Evolutionary conservation across 768 basidiomycete genomes (phyloP).

Genomic region (Termitomyces sp.): DNA sequence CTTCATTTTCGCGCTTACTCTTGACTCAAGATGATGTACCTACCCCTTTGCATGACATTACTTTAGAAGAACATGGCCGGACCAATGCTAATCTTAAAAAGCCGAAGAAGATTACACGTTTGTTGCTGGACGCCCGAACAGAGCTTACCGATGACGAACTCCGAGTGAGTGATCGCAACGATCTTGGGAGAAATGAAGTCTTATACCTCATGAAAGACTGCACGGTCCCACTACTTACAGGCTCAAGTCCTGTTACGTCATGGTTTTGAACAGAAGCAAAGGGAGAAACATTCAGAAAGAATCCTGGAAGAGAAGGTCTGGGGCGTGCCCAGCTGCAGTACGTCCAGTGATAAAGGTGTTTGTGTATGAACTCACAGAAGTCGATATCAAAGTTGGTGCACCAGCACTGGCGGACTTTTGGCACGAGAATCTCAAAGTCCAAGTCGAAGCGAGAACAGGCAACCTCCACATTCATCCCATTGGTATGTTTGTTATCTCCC

Average conservation of each 20-base stretch:
- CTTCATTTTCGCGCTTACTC: slow-evolving; percentile 35
- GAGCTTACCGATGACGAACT: slow-evolving; percentile 83
- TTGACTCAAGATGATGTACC: slow-evolving; percentile 36
- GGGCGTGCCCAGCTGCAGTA: slow-evolving; percentile 63
- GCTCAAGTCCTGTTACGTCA: slow-evolving; percentile 53
- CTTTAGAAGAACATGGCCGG: slow-evolving; percentile 19
- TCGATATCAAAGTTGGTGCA: slow-evolving; percentile 50
- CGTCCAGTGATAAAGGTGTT: slow-evolving; percentile 20
- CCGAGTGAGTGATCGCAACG: slow-evolving; percentile 39
- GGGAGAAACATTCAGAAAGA: slow-evolving; percentile 50
- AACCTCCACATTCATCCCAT: slow-evolving; percentile 32
- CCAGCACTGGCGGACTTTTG: slow-evolving; percentile 70
- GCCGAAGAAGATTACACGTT: slow-evolving; percentile 49
- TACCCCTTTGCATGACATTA: slow-evolving; percentile 25
- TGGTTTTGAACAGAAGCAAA: slow-evolving; percentile 46
- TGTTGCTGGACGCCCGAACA: slow-evolving; percentile 67
- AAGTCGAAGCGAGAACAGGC: slow-evolving; percentile 60
- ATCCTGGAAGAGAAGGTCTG: slow-evolving; percentile 64
- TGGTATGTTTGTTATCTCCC: slow-evolving; percentile 20
- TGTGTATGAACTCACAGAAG: neutral
- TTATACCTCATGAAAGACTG: slow-evolving; percentile 33
- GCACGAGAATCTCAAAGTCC: slow-evolving; percentile 66
- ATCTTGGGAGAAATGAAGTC: neutral
- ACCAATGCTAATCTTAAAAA: slow-evolving; percentile 18
- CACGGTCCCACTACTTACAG: slow-evolving; percentile 64